A percentile compares a stretch with the other conserved stretches of the same genome.
These are phyloP conservation scores for Theobroma cacao DNA, from an alignment of 345 rosid genomes.

Conservation along the genomic window DNA sequence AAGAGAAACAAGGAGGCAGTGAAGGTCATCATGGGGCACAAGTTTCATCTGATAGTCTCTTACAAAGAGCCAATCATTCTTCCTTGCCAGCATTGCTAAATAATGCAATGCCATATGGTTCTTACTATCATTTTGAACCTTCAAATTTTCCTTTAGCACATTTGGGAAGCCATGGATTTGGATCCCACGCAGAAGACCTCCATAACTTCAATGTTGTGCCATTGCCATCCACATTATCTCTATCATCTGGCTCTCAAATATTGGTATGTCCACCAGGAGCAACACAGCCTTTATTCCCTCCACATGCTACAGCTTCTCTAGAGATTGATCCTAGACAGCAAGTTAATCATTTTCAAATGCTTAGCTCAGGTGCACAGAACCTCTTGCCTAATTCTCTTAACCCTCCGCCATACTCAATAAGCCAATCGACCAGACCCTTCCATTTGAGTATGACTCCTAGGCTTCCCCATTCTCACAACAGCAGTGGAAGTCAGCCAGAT, in stretches of 20 bases:
- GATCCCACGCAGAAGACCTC: constrained; percentile 28
- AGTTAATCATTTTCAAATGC: constrained; percentile 51
- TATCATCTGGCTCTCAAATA: constrained; percentile 44
- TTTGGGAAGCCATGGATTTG: constrained; percentile 35
- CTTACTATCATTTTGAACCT: constrained; percentile 45
- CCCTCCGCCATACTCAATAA: constrained; percentile 11
- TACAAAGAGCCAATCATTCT: constrained; percentile 8
- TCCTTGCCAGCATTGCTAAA: constrained; percentile 7
- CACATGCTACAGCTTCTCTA: constrained; percentile 23
- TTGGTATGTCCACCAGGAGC: constrained; percentile 45
- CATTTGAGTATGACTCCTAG: constrained; percentile 25
- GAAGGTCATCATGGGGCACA: constrained; percentile 13
- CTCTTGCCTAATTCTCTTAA: constrained; percentile 5
- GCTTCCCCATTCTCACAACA: constrained; percentile 22
- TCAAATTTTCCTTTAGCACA: constrained; percentile 33
- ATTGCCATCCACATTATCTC: constrained; percentile 45
- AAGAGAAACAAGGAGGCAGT: constrained; percentile 17
- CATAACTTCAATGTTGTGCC: constrained; percentile 44
- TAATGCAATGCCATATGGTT: constrained; percentile 30
- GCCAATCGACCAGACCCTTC: constrained; percentile 13
- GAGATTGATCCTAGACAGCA: constrained; percentile 45
- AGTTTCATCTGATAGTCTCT: constrained; percentile 22
- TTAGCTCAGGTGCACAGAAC: constrained; percentile 36
- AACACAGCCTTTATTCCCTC: constrained; percentile 41
- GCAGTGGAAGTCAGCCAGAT: constrained; percentile 24